Evolutionary conservation across 139 green algal species (phyloP), one percentile per base, ranked within the genome.

Genomic region (Spirogloea muscicola): DNA sequence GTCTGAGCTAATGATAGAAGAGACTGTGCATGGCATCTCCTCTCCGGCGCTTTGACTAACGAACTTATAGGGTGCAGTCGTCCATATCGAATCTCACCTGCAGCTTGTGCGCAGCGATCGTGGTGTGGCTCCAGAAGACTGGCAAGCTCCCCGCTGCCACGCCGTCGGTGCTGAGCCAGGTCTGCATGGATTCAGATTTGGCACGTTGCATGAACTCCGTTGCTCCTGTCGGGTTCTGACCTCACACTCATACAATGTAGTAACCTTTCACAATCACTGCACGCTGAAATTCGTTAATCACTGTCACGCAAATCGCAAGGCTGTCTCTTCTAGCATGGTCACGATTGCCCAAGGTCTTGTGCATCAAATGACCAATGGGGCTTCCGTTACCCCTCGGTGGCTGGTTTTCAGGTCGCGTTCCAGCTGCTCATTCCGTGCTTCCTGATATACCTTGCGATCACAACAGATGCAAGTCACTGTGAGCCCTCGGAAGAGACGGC

Each of bases 101-200:
- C 16, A 16, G 16, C 13, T 16, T 52, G 44, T 16, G 44, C 16
- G 44, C 68, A 76, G 68, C 68, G n/a, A 52, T 76, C 41, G 37
- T 76, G 7, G 68, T 76, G 49, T 76, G 68, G 68, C 49, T 76
- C 16, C 58, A 70, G 46, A 76, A 76, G 39, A 46, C 68, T 29
- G 57, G 57, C 4, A 10, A n/a, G 25, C 49, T 76, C 33, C 68
- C 68, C 16, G 68, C 68, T 36, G 10, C 68, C 40, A 76, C 68
- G 33, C 68, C 68, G 18, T 69, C 68, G 6, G 68, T 76, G 6
- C 42, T 76, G 29, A 76, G 68, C 16, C 68, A 76, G 68, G 68
- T 76, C n/a, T n/a, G n/a, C n/a, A n/a, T n/a, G 62, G 29, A 39
- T 46, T 18, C 9, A 18, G 42, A 2, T 72, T 31, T 43, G 16